Conservation (phyloP, 1,284 basidiomycete genomes). For the Trametes sp. region DNA sequence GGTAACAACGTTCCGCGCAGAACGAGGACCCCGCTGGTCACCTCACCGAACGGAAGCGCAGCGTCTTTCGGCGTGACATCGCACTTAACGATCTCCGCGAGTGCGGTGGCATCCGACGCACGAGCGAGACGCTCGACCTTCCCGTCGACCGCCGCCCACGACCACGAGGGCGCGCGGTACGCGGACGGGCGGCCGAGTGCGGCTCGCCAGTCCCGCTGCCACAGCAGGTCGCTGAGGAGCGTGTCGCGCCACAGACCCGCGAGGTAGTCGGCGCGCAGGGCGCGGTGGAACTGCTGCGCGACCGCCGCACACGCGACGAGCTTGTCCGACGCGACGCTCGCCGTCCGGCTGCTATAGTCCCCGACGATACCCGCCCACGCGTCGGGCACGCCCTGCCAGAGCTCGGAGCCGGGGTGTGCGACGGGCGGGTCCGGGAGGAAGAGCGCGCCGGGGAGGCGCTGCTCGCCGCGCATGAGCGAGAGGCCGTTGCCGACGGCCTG, state of each 20-base stretch:
- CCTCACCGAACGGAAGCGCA: background rate
- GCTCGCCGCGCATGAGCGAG: background rate
- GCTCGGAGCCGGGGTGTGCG: background rate
- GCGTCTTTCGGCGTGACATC: background rate
- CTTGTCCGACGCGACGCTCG: constrained; percentile 20
- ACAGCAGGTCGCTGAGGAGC: constrained; percentile 21
- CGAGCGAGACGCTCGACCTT: background rate
- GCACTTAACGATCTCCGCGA: background rate
- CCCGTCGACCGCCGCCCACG: constrained; percentile 17
- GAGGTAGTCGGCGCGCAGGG: constrained; percentile 24
- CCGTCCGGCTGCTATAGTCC: constrained; percentile 20
- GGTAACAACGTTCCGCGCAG: background rate
- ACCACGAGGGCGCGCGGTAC: constrained; percentile 26
- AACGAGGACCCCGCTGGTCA: background rate
- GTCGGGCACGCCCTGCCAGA: background rate
- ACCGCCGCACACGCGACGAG: constrained; percentile 24
- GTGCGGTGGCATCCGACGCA: background rate
- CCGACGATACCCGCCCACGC: constrained; percentile 21
- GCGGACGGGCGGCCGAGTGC: constrained; percentile 7
- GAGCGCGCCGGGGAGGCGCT: constrained; percentile 17
- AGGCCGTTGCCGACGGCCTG: constrained; percentile 17
- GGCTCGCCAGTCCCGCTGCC: constrained; percentile 19
- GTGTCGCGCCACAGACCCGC: constrained; percentile 1
- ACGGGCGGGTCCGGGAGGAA: constrained; percentile 4
- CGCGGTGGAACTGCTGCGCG: constrained; percentile 23